Conservation (phyloP, 2,329 filamentous ascomycete genomes). For the Colletotrichum trifolii region DNA sequence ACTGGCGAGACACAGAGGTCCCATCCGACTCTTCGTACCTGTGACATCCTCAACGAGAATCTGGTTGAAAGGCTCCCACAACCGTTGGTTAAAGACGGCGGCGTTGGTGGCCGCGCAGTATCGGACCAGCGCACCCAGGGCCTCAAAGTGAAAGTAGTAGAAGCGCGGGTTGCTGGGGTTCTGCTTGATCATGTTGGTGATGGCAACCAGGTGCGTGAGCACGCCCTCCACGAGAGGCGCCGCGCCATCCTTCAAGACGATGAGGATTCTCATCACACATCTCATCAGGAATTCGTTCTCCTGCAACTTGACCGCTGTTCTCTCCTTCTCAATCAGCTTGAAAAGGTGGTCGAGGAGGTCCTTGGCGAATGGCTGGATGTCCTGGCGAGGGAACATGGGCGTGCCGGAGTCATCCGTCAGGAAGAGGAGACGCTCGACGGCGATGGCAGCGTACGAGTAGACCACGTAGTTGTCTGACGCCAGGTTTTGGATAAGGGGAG, state of each 20-base stretch:
- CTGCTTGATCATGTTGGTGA: conserved; percentile 90
- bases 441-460: conserved; percentile 96
- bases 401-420: conserved; percentile 80
- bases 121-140: conserved; percentile 88
- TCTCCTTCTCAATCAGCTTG: conserved; percentile 86
- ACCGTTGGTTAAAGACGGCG: conserved; percentile 78
- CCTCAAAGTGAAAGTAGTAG: conserved; percentile 99
- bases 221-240: conserved; percentile 79
- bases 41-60: conserved; percentile 86
- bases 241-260: conserved; percentile 89
- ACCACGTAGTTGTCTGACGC: conserved; percentile 93
- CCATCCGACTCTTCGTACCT: conserved; percentile 57
- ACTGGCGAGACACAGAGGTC: not conserved
- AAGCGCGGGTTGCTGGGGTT: conserved; percentile 98
- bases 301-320: conserved; percentile 89
- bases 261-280: conserved; percentile 96
- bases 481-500: conserved; percentile 90
- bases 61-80: conserved; percentile 85
- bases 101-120: conserved; percentile 74
- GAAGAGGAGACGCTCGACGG: conserved; percentile 91
- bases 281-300: conserved; percentile 99
- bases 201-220: conserved; percentile 85
- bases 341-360: conserved; percentile 92
- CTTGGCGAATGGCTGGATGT: conserved; percentile 84
- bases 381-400: conserved; percentile 81